Conservation (phyloP, 257 asterid genomes). For the Capsicum pubescens region DNA sequence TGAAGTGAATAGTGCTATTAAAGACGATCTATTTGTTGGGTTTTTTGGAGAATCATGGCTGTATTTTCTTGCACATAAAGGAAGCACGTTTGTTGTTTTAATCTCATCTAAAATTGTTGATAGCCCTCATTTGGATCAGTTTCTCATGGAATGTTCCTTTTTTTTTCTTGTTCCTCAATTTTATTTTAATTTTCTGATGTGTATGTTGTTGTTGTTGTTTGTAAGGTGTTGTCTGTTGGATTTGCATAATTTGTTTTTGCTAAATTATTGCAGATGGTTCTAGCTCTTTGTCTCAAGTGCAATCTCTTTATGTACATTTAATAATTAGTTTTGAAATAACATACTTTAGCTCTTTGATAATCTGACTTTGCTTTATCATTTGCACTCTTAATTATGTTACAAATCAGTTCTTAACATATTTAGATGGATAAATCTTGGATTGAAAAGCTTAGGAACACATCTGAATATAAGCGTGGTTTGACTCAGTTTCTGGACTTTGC, state of each 20-base stretch:
- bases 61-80: constrained; percentile 83
- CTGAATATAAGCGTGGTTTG: too few relatives aligned
- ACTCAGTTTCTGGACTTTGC: too few relatives aligned
- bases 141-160: constrained; percentile 72
- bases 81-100: constrained; percentile 88
- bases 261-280: neutral
- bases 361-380: too few relatives aligned
- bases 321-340: too few relatives aligned
- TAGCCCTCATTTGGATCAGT: constrained; percentile 68
- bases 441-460: too few relatives aligned
- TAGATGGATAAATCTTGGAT: too few relatives aligned
- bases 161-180: constrained; percentile 2
- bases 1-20: constrained; percentile 43
- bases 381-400: too few relatives aligned
- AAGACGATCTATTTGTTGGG: constrained; percentile 77
- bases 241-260: neutral
- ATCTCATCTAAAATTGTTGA: constrained; percentile 86
- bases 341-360: too few relatives aligned
- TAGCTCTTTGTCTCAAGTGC: too few relatives aligned
- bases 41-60: constrained; percentile 95
- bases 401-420: too few relatives aligned
- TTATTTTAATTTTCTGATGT: neutral
- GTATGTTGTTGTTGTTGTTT: too few relatives aligned
- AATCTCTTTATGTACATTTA: too few relatives aligned
- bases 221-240: neutral